Base-by-base conservation (phyloP, 2,329 filamentous ascomycete genomes). In the Aureobasidium melanogenum region DNA sequence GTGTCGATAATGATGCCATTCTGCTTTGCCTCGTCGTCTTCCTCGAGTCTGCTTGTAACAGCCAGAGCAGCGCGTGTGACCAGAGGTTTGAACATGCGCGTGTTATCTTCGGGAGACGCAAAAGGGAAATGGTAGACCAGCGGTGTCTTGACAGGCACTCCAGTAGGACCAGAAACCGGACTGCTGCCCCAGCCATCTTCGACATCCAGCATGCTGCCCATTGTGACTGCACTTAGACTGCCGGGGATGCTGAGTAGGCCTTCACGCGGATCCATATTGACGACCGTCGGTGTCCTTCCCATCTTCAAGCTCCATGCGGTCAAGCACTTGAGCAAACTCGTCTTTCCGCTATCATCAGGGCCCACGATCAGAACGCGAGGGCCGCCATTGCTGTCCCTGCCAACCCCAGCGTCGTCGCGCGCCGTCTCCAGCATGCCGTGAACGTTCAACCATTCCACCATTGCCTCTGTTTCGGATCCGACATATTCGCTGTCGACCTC, bases 71-170 rank as follows among this genome's bases (percentile, higher is more conserved):
- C 79, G 64, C 88, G 83, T 48, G 87, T 89, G 26, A 89, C 78
- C 63, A 97, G 76, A 14, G 86, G 82, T 69, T 85, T 88, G 76
- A 88, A 97, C 46, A 93, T 76, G 30, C 68, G 66, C 0, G 83
- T 80, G 63, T 91, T 88, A 54, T 91, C 88, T 67, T 91, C 87
- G 0, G 90, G 83, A 64, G 80, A 85, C 57, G 84, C 80, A 64
- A 88, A 79, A 17, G 94, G 93, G 72, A 89, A 96, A 74, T 91
- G 90, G 71, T 96, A 96, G 30, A 93, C 91, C 59, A 99, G 77
- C 5, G 94, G 94, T 67, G 96, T 80, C 78, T 97, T 97, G 57
- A 96, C 90, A 0, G 93, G 92, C 19, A 96, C 86, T 0, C 86
- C 84, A 67, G 88, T 94, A 0, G 94, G 92, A 0, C 93, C 94